Evolutionary conservation across 805 yeast species (phyloP), one percentile per base, ranked within the genome.

Genomic region (Spathaspora boniae): DNA sequence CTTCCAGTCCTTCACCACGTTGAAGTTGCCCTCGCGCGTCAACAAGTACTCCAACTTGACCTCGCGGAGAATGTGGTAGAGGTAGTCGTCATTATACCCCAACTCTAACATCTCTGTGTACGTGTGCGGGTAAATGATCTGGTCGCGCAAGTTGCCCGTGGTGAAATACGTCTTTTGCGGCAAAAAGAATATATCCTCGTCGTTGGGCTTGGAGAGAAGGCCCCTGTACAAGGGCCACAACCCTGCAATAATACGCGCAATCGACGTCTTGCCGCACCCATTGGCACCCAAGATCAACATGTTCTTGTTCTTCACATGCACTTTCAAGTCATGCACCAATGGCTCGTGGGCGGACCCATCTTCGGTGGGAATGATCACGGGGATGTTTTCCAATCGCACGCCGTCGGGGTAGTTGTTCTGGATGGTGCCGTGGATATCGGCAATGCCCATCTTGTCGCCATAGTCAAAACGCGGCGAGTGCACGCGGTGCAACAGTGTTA

Each of bases 171-270:
- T 82, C 48, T 82, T 78, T 62, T 89, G 97, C 9, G 96, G 94
- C 37, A 89, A 70, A 55, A 79, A 88, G 40, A 80, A 70, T 18
- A 89, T 72, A 43, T 86, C 88, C 31, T 73, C 74, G 33, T 72
- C 72, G 29, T 68, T 60, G 11, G 96, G 96, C 49, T 82, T 82
- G 4, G 95, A 84, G 30, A 89, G 62, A 37, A 88, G 70, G 0
- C 97, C 97, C 44, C 71, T 66, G 58, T 85, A 89, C 18, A 86
- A 69, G 9, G 98, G 96, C 97, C 97, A 89, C 42, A 89, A 66
- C 16, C 91, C 95, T 5, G 94, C 89, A 40, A 88, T 69, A 3
- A 89, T 72, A 43, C 96, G 69, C 34, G 88, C 79, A 46, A 89
- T 82, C 0, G 95, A 80, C 6, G 95, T 82, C 55, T 89, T 89